Percentiles rank a stretch among this genome's conserved stretches.
phyloP scores from a whole-genome alignment of 169 alveolate species.

The Eimeria praecox region DNA sequence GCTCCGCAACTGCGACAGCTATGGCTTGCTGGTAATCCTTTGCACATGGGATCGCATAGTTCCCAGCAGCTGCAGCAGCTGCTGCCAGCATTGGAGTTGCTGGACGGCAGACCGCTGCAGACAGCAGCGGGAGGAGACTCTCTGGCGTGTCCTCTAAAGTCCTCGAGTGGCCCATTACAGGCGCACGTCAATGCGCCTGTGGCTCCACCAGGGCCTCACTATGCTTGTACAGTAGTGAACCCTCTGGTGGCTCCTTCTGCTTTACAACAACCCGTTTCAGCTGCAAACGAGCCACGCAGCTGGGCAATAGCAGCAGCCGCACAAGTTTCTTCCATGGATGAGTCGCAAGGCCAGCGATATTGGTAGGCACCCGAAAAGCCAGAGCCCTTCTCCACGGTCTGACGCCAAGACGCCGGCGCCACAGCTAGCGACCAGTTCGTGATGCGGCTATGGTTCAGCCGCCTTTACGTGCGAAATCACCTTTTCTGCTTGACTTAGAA shows the following conservation, averaged over 20 bases:
- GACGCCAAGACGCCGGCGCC: neutral
- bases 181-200: neutral
- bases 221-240: neutral
- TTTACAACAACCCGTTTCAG: neutral
- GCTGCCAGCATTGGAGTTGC: slow-evolving; percentile 61
- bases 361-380: slow-evolving; percentile 33
- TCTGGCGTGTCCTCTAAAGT: neutral
- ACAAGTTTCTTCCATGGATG: slow-evolving; percentile 37
- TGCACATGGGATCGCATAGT: slow-evolving; percentile 55
- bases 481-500: too few species aligned
- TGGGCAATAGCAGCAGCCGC: slow-evolving; percentile 68
- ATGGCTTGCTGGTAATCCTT: slow-evolving; percentile 74
- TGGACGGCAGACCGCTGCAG: slow-evolving; percentile 53
- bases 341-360: slow-evolving; percentile 54
- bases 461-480: too few species aligned
- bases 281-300: slow-evolving; percentile 43
- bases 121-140: slow-evolving; percentile 2
- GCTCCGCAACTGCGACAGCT: slow-evolving; percentile 73
- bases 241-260: neutral
- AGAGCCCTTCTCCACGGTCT: neutral
- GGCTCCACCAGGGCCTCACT: slow-evolving; percentile 10
- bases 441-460: neutral
- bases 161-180: neutral
- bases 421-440: neutral
- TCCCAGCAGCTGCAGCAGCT: slow-evolving; percentile 71